Base-by-base conservation (phyloP, 257 asterid species). In the Voacanga thouarsii region DNA sequence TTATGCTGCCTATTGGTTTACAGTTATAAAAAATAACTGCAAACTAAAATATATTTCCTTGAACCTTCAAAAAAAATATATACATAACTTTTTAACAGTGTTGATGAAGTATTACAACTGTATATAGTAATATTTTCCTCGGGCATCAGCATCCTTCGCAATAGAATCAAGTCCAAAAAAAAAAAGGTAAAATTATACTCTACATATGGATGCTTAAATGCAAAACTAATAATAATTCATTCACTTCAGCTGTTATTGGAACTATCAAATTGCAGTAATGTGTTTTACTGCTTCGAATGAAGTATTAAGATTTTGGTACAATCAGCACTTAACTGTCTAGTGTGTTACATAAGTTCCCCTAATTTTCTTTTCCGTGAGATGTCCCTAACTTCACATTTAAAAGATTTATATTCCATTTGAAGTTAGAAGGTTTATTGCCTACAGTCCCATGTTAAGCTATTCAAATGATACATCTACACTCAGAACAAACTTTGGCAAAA, bases 401-500 rank as follows among this genome's bases (percentile, higher is more conserved):
- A 70, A 70, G 23, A 12, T n/a, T 45, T 4, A 18, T 30, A 70
- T 10, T 2, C 43, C 57, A 19, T 16, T 9, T 23, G 45, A 9
- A 26, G 28, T 68, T 18, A 68, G 53, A 69, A 66, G 24, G 51
- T 59, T 41, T 21, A 43, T n/a, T 24, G n/a, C 9, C 39, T 43
- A 45, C 64, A 10, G 24, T 28, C 47, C 37, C 7, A 28, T 61
- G 3, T 60, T 47, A 61, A 59, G 30, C 78, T 30, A 55, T 60
- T 24, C 74, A 30, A 49, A 33, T 49, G 67, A 12, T 7, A 37
- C n/a, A 75, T 39, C 4, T n/a, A 39, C 24, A 56, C n/a, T 12
- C 24, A 0, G 69, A 44, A 33, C 57, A 56, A 71, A 57, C 61
- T 53, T 53, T 30, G 78, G 67, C 71, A 56, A 57, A 77, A 80